Percentiles rank a stretch among this genome's conserved stretches.
Conservation (phyloP, 2,329 filamentous ascomycete species). For the Penicillium sp. region DNA sequence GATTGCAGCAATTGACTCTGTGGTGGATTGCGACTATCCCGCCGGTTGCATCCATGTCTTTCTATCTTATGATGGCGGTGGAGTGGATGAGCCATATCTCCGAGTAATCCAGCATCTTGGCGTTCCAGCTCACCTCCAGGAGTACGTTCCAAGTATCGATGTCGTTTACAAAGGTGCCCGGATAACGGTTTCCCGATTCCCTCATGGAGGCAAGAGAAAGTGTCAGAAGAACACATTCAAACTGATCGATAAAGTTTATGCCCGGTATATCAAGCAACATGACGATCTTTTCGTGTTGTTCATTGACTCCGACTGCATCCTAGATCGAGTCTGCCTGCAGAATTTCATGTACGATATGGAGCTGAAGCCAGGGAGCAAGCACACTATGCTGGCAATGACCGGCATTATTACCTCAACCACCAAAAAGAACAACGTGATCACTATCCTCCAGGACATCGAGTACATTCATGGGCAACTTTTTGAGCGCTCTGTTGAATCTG, state of each 20-base stretch:
- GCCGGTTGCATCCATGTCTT: constrained; percentile 91
- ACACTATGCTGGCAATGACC: constrained; percentile 95
- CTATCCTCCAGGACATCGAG: constrained; percentile 94
- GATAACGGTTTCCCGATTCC: constrained; percentile 87
- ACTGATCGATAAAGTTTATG: constrained; percentile 89
- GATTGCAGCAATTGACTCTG: constrained; percentile 81
- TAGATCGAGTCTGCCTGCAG: constrained; percentile 86
- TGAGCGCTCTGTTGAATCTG: constrained; percentile 91
- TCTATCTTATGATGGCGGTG: constrained; percentile 88
- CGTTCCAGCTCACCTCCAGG: constrained; percentile 67
- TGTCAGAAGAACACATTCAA: constrained; percentile 93
- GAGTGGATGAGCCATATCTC: constrained; percentile 84
- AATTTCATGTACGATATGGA: constrained; percentile 99
- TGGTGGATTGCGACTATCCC: constrained; percentile 92
- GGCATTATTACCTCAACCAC: constrained; percentile 96
- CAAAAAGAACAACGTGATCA: constrained; percentile 81
- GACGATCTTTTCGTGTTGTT: constrained; percentile 95
- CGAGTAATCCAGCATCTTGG: constrained; percentile 82
- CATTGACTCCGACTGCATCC: constrained; percentile 94
- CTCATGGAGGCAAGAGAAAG: constrained; percentile 87
- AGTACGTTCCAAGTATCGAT: constrained; percentile 87
- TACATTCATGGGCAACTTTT: constrained; percentile 97
- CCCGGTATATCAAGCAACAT: constrained; percentile 78
- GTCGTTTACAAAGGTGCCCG: constrained; percentile 77
- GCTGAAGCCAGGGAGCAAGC: constrained; percentile 84